Evolutionary conservation across 2,329 filamentous ascomycete species (phyloP).

Genomic region (Cladophialophora exuberans): DNA sequence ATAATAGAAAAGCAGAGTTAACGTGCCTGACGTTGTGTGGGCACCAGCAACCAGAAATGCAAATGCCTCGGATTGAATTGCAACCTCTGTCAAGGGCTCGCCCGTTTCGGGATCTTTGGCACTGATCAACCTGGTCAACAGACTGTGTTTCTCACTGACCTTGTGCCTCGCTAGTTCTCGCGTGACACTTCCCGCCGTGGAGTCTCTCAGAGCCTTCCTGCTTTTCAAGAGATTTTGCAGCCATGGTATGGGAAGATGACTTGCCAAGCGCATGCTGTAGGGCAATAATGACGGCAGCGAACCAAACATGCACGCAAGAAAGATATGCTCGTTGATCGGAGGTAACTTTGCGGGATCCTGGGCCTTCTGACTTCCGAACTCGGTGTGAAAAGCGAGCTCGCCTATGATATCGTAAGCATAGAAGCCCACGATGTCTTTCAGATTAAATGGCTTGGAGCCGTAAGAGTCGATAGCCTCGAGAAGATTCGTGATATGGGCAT

Average conservation of each 20-base stretch:
- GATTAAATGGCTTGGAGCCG: slow-evolving; percentile 9
- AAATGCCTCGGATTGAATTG: slow-evolving; percentile 21
- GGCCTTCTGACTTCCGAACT: slow-evolving; percentile 34
- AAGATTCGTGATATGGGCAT: slow-evolving; percentile 17
- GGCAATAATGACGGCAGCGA: slow-evolving; percentile 20
- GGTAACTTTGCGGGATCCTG: slow-evolving; percentile 17
- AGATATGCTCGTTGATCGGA: slow-evolving; percentile 24
- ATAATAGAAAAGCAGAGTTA: slow-evolving; percentile 47
- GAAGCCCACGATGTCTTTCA: slow-evolving; percentile 19
- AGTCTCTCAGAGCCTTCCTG: slow-evolving; percentile 13
- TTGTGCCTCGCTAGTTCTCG: slow-evolving; percentile 14
- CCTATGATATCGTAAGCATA: slow-evolving; percentile 41
- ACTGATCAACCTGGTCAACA: slow-evolving; percentile 16
- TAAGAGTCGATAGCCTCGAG: slow-evolving; percentile 16
- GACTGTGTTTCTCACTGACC: slow-evolving; percentile 11
- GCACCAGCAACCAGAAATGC: slow-evolving; percentile 35
- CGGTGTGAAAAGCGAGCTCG: slow-evolving; percentile 39
- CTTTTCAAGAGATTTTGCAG: slow-evolving; percentile 16
- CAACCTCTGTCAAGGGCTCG: slow-evolving; percentile 9
- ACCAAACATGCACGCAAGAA: slow-evolving; percentile 17
- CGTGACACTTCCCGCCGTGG: slow-evolving; percentile 5
- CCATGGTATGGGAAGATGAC: slow-evolving; percentile 18
- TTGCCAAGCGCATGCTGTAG: slow-evolving; percentile 11
- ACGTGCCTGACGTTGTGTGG: slow-evolving; percentile 47
- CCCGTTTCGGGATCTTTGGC: slow-evolving; percentile 20